Evolutionary conservation across 2,329 filamentous ascomycete species (phyloP).

Genomic region (Ceratocystis cubensis): DNA sequence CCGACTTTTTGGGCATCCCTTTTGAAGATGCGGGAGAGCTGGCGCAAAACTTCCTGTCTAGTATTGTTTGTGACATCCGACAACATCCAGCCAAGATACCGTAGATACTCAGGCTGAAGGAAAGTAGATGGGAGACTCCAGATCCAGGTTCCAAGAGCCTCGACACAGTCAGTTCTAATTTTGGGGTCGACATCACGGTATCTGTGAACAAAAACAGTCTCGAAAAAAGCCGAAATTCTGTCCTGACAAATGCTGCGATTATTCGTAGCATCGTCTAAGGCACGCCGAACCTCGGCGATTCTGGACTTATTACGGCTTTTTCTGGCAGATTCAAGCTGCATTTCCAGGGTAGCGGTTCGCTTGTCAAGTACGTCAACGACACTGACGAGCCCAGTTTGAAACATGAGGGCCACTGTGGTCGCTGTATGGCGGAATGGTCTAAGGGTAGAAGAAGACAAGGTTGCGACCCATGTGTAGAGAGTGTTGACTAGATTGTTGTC

Average conservation of each 20-base stretch:
- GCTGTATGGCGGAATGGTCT: slow-evolving; percentile 90
- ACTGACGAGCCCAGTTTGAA: slow-evolving; percentile 64
- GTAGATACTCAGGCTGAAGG: slow-evolving; percentile 78
- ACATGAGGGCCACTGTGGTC: slow-evolving; percentile 68
- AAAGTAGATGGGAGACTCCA: slow-evolving; percentile 72
- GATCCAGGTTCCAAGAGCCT: slow-evolving; percentile 82
- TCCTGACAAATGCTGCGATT: slow-evolving; percentile 58
- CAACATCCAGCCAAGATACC: slow-evolving; percentile 91
- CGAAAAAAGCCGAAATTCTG: slow-evolving; percentile 73
- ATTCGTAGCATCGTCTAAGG: slow-evolving; percentile 55
- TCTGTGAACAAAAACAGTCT: slow-evolving; percentile 85
- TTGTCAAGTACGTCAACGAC: slow-evolving; percentile 59
- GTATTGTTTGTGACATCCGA: slow-evolving; percentile 66
- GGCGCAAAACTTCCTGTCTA: slow-evolving; percentile 73
- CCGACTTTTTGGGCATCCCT: slow-evolving; percentile 71
- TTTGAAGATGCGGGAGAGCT: slow-evolving; percentile 67
- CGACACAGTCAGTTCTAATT: slow-evolving; percentile 79
- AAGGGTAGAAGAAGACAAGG: slow-evolving; percentile 77
- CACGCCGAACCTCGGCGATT: slow-evolving; percentile 58
- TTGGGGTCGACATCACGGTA: slow-evolving; percentile 88
- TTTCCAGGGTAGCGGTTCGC: slow-evolving; percentile 60
- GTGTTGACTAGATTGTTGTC: slow-evolving; percentile 73
- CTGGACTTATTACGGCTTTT: slow-evolving; percentile 65
- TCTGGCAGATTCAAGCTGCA: slow-evolving; percentile 66
- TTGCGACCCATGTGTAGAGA: slow-evolving; percentile 75